Base-by-base conservation (phyloP, 495 filamentous ascomycete genomes). In the Apiosordaria backusii region DNA sequence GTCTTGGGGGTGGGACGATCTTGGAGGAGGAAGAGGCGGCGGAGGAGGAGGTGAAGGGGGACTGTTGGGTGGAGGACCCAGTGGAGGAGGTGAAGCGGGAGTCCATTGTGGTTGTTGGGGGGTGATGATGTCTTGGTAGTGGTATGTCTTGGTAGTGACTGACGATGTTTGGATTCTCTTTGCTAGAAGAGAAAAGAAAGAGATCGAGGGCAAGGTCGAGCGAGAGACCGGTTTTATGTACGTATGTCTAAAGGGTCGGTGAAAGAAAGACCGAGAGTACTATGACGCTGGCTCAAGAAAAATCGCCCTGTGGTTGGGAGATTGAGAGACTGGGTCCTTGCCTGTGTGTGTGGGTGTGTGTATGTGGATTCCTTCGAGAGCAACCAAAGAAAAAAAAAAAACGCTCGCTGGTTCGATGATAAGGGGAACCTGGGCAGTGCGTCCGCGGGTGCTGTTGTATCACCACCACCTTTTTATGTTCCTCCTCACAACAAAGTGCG, bases 1-100 rank as follows among this genome's bases (percentile, higher is more conserved):
- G 67, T 18, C 70, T 77, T n/a, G 69, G 72, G 7, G 80, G 81
- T 45, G 77, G 78, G 6, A 70, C 70, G 23, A 75, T 66, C 58
- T 70, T 69, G 66, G 72, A 62, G 29, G 52, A 58, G 6, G 65
- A 55, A 45, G 35, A 45, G 35, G 35, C 5, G n/a, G n/a, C n/a
- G 1, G n/a, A 55, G 4, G 52, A 21, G n/a, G 52, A 55, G 22
- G 52, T 57, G 59, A 74, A 74, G 26, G 67, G 61, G 18, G 68
- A 71, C 53, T 62, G 65, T 23, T 68, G 67, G 45, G 65, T 72
- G 7, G 73, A 72, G 25, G 73, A 67, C 65, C 69, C 61, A 60
- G 67, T 74, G 21, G 74, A 71, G 4, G 76, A 74, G 16, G 74
- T 68, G 70, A 74, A 72, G 10, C 75, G 72, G 23, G 79, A 68